A percentile compares a stretch with the other conserved stretches of the same genome.
These are phyloP conservation scores for Clitoria ternatea DNA, from an alignment of 306 rosid genomes.

Conservation along the genomic window DNA sequence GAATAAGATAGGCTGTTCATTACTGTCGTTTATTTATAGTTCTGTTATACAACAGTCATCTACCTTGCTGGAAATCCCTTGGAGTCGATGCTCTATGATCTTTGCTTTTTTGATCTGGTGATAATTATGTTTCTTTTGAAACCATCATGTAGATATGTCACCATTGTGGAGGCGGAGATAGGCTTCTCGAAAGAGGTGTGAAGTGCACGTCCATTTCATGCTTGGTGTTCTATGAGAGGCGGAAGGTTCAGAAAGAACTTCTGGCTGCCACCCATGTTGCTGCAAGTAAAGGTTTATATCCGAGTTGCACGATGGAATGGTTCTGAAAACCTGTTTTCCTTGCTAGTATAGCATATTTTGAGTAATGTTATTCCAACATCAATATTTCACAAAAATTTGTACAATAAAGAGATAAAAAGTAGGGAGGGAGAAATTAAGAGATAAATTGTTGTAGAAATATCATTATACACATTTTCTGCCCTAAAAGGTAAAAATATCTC, in stretches of 20 bases:
- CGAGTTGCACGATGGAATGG: conserved; percentile 76
- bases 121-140: neutral
- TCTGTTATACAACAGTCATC: too few relatives aligned
- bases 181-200: conserved; percentile 58
- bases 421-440: too few relatives aligned
- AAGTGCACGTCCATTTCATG: conserved; percentile 88
- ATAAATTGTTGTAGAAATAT: too few relatives aligned
- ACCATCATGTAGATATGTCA: conserved; percentile 67
- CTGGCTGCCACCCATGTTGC: conserved; percentile 64
- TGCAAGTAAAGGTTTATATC: conserved; percentile 62
- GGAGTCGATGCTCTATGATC: neutral
- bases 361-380: too few relatives aligned
- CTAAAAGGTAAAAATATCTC: neutral
- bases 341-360: neutral
- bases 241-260: conserved; percentile 80
- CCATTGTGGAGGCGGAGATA: conserved; percentile 86
- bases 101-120: neutral
- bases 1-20: neutral
- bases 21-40: neutral
- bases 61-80: neutral
- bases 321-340: conserved; percentile 35
- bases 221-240: conserved; percentile 75
- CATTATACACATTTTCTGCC: neutral
- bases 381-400: too few relatives aligned
- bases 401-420: too few relatives aligned